Base-by-base conservation (phyloP, 2,329 filamentous ascomycete species). In the Ophiocordyceps unilateralis region DNA sequence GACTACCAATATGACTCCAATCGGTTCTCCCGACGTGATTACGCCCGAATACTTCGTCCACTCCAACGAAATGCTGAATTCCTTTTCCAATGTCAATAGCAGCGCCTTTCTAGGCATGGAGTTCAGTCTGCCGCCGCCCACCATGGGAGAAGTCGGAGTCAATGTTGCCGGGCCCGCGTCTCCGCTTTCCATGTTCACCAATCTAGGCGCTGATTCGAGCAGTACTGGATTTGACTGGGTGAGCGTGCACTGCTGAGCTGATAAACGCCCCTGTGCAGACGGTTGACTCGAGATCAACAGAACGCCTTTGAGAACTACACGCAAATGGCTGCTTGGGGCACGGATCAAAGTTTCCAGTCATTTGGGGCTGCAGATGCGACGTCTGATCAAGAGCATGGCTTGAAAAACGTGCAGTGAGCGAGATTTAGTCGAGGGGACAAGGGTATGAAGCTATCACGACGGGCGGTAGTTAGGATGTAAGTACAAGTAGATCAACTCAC, bases 191-290 rank as follows among this genome's bases (percentile, higher is more conserved):
- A 70, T 76, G 66, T 69, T 74, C 47, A 65, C 63, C 17, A 69
- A 61, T 41, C 52, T 69, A 43, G 60, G 60, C 12, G 54, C 68
- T 53, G 69, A 71, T 32, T 58, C 75, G 41, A 60, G 32, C 32
- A 20, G 63, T 28, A 57, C 62, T 38, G 73, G 69, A 41, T 72
- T 77, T 53, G 72, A 77, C 57, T 77, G 73, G 73, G 73, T 76
- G 64, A 56, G 70, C 53, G 11, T 32, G 38, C 17, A 19, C 10
- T 20, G 17, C 6, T 20, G n/a, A n/a, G n/a, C n/a, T 20, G 17
- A 19, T n/a, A 9, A 19, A 10, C n/a, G 32, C 32, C 2, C n/a
- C n/a, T 36, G n/a, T 22, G 36, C 10, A 21, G 19, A 21, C 20
- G 19, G 44, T 57, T 65, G 46, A 61, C 48, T 10, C 4, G 22